phyloP scores from a whole-genome alignment of 495 filamentous ascomycete genomes.

The Hypoxylon lienhwacheense region DNA sequence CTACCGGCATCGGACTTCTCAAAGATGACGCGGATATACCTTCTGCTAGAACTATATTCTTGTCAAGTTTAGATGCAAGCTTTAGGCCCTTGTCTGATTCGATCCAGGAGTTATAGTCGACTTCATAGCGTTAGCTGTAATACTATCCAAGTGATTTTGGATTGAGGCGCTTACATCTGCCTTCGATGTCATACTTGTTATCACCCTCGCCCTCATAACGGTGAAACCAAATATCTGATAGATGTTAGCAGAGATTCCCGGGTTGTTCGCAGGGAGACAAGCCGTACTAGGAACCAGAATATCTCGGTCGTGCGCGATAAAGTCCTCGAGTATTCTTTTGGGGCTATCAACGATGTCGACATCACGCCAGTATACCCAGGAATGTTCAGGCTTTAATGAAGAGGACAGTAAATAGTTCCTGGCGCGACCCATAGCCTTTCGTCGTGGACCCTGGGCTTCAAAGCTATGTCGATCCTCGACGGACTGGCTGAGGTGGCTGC shows the following conservation, averaged over 20 bases:
- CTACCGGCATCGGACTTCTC: background rate
- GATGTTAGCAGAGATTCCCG: slow-evolving; percentile 35
- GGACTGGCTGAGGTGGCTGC: slow-evolving; percentile 64
- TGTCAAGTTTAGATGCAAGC: slow-evolving; percentile 69
- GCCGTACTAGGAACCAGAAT: slow-evolving; percentile 91
- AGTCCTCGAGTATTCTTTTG: slow-evolving; percentile 85
- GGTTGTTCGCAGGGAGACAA: background rate
- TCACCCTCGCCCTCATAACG: slow-evolving; percentile 79
- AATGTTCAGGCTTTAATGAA: slow-evolving; percentile 87
- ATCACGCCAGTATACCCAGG: slow-evolving; percentile 99
- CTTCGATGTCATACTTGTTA: slow-evolving; percentile 84
- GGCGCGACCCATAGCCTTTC: slow-evolving; percentile 86
- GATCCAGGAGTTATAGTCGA: slow-evolving; percentile 99
- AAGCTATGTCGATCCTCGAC: slow-evolving; percentile 85
- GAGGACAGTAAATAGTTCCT: slow-evolving; percentile 88
- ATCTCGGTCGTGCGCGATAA: slow-evolving; percentile 89
- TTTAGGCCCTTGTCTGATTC: slow-evolving; percentile 83
- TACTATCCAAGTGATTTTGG: background rate
- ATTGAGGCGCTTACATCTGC: slow-evolving; percentile 70
- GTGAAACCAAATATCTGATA: slow-evolving; percentile 94
- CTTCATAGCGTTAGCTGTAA: slow-evolving; percentile 45
- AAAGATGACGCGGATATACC: slow-evolving; percentile 48
- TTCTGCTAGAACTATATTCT: slow-evolving; percentile 83
- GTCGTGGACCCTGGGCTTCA: slow-evolving; percentile 82
- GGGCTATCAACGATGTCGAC: slow-evolving; percentile 95